These are phyloP conservation scores for Monilinia vaccinii-corymbosi DNA, from an alignment of 2,329 filamentous ascomycete species.

Conservation along the genomic window DNA sequence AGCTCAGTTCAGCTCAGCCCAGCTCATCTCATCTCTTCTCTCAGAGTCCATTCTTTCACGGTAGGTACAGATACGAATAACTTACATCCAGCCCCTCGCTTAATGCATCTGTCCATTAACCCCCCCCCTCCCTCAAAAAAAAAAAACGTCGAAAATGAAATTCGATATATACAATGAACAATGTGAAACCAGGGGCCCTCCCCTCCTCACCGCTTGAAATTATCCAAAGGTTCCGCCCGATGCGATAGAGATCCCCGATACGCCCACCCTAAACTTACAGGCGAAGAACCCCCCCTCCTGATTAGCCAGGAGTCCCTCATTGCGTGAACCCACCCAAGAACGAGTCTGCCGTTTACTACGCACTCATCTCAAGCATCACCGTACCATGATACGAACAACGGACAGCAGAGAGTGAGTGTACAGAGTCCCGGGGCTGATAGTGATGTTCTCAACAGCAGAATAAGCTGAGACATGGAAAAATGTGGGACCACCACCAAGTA, in stretches of 20 bases:
- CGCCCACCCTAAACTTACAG: no score
- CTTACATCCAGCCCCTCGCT: background rate
- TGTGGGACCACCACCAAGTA: constrained; percentile 4
- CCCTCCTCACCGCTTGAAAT: no score
- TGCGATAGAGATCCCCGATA: no score
- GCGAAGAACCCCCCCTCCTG: no score
- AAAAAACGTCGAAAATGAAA: background rate
- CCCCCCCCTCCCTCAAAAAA: no score
- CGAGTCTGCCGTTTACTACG: background rate
- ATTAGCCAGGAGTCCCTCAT: background rate
- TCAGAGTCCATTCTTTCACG: no score
- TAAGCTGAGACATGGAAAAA: background rate
- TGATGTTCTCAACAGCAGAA: background rate
- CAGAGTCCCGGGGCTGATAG: background rate
- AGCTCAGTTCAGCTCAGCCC: no score
- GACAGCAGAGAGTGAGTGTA: background rate
- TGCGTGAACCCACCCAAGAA: background rate
- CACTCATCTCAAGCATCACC: background rate
- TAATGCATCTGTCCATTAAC: background rate
- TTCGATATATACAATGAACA: no score
- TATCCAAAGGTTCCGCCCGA: no score
- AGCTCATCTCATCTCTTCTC: no score
- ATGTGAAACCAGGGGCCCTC: no score
- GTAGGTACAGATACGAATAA: background rate
- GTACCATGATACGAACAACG: background rate